A percentile compares a stretch with the other conserved stretches of the same genome.
Conservation (phyloP, 2,329 filamentous ascomycete species). For the Colletotrichum lupini region DNA sequence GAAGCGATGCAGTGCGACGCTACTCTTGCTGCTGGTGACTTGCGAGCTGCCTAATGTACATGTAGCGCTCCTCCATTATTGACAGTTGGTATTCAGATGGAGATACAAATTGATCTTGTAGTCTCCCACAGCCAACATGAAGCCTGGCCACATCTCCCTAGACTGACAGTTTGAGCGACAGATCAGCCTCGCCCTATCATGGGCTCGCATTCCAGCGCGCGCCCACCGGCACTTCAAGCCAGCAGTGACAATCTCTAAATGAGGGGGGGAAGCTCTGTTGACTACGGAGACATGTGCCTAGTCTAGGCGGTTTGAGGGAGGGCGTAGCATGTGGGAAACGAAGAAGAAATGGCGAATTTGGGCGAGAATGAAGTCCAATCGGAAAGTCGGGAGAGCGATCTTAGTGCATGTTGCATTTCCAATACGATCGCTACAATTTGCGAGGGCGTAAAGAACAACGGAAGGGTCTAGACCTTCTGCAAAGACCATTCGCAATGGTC, state of each 20-base stretch:
- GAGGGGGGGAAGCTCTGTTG: background rate
- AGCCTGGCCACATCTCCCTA: background rate
- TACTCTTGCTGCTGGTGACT: background rate
- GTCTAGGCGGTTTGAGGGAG: background rate
- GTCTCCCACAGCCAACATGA: background rate
- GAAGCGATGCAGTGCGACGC: background rate
- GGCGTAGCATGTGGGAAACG: background rate
- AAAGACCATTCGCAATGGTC: no score
- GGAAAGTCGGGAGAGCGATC: background rate
- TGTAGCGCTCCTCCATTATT: background rate
- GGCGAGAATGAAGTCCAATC: background rate
- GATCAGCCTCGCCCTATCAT: background rate
- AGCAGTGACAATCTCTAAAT: no score
- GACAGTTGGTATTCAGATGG: background rate
- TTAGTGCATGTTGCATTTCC: no score
- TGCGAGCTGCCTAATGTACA: background rate
- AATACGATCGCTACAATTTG: no score
- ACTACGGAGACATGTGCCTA: no score
- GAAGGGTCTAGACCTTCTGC: no score
- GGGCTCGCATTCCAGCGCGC: background rate
- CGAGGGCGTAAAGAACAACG: no score
- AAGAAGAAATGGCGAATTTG: background rate
- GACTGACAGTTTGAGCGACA: background rate
- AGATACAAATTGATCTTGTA: background rate
- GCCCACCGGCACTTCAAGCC: background rate